Evolutionary conservation across 106 monocot genomes (phyloP).

Genomic region (Phalaenopsis aphrodite): DNA sequence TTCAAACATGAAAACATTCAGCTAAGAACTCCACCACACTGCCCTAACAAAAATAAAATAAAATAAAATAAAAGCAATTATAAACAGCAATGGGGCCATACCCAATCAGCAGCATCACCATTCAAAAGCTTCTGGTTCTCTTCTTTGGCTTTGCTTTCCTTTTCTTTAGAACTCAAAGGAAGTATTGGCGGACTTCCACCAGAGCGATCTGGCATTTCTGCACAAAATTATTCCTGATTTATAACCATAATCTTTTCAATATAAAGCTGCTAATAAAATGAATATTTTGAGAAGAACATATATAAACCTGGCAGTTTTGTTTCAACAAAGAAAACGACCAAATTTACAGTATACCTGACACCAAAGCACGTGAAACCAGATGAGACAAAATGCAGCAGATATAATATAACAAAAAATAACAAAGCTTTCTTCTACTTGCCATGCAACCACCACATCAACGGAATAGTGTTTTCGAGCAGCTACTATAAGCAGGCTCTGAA

Average conservation of each 20-base stretch:
- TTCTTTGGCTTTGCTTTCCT: conserved; percentile 39
- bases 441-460: conserved; percentile 57
- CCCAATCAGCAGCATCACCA: conserved; percentile 38
- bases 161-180: conserved; percentile 35
- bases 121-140: conserved; percentile 34
- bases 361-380: conserved; percentile 3
- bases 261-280: not conserved
- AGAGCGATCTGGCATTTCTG: conserved; percentile 45
- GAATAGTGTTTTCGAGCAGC: conserved; percentile 55
- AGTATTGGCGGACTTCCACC: conserved; percentile 17
- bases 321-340: conserved; percentile 53
- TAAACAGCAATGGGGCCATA: conserved; percentile 7
- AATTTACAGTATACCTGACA: conserved; percentile 48
- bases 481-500: conserved; percentile 48
- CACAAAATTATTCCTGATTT: not conserved
- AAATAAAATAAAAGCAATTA: too few species aligned
- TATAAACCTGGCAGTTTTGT: conserved; percentile 36
- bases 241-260: not conserved
- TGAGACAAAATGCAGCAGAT: not conserved
- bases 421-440: conserved; percentile 22
- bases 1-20: not conserved
- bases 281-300: not conserved
- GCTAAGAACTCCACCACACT: too few species aligned
- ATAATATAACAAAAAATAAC: not conserved
- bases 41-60: too few species aligned